Conservation (phyloP, 192 early-diverging fungal species). For the Dissophora globulifera region DNA sequence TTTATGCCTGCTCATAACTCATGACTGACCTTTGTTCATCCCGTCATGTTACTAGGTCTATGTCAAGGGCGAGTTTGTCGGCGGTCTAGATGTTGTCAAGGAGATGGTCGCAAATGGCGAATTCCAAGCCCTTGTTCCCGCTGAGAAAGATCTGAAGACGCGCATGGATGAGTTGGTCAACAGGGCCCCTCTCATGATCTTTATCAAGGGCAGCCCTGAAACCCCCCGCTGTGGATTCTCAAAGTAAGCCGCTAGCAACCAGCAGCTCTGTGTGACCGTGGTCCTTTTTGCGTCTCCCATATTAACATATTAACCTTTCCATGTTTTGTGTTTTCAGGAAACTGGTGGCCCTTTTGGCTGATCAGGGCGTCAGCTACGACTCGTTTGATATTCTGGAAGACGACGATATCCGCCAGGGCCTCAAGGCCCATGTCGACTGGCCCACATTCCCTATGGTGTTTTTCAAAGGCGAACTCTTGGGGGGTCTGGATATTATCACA, state of each 20-base stretch:
- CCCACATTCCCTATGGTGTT: conserved; percentile 97
- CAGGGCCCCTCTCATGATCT: conserved; percentile 88
- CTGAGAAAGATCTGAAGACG: conserved; percentile 80
- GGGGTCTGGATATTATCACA: conserved; percentile 94
- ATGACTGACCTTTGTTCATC: no score
- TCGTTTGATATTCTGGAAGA: conserved; percentile 94
- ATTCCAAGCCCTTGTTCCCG: conserved; percentile 79
- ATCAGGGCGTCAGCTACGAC: conserved; percentile 81
- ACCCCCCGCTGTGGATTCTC: conserved; percentile 96
- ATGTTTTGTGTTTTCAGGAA: conserved; percentile 55
- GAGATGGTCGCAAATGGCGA: conserved; percentile 89
- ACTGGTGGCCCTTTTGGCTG: conserved; percentile 79
- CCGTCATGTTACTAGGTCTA: no score
- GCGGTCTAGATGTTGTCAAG: conserved; percentile 92
- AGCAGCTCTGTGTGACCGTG: no score
- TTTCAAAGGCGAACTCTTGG: conserved; percentile 89
- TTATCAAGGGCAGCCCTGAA: conserved; percentile 94
- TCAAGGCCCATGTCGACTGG: conserved; percentile 94
- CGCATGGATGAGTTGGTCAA: conserved; percentile 76
- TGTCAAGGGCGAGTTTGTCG: conserved; percentile 94
- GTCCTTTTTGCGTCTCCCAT: neutral
- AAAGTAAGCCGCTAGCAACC: no score
- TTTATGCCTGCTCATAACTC: no score
- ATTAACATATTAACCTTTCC: neutral
- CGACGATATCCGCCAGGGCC: conserved; percentile 89